Evolutionary conservation across 306 rosid genomes (phyloP), one percentile per base, ranked within the genome.

Genomic region (Pueraria montana): DNA sequence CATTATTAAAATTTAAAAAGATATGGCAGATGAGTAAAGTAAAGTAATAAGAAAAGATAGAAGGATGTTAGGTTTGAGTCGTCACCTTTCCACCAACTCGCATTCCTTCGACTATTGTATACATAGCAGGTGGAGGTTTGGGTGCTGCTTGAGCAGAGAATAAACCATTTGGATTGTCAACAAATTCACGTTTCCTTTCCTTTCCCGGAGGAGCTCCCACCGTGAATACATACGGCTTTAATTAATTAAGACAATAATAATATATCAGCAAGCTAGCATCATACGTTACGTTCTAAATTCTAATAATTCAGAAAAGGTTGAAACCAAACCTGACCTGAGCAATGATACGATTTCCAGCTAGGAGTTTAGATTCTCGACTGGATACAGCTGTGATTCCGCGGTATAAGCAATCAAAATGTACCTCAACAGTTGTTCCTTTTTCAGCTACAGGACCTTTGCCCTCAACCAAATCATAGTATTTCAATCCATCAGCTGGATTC

Each of bases 61-160:
- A 1, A 7, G 12, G 38, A 62, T 43, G 18, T 18, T 45, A n/a
- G n/a, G n/a, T n/a, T n/a, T 63, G 12, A 16, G 38, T 80, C 77
- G 38, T 80, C 77, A 91, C 98, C 96, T 93, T 96, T 76, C 99
- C 98, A 48, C 99, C 98, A 17, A 89, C 90, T 87, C 88, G 91
- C 99, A 93, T 96, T 80, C 99, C 99, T 84, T 96, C 89, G 0
- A 94, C 89, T 18, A 90, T 45, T 2, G 91, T 56, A 78, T 96
- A 93, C 96, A 96, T 80, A 27, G 99, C 98, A 10, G 88, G 85
- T 1, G 98, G 99, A 30, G 99, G 99, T 87, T 91, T 96, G 9
- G 99, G 99, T 56, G 98, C 88, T 52, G 99, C 99, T 89, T 96
- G 99, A 75, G 98, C 98, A 21, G 98, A 96, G 88, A 96, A 93